Percentiles rank a stretch among this genome's conserved stretches.
phyloP scores from a whole-genome alignment of 306 rosid species.

The Delonix regia region DNA sequence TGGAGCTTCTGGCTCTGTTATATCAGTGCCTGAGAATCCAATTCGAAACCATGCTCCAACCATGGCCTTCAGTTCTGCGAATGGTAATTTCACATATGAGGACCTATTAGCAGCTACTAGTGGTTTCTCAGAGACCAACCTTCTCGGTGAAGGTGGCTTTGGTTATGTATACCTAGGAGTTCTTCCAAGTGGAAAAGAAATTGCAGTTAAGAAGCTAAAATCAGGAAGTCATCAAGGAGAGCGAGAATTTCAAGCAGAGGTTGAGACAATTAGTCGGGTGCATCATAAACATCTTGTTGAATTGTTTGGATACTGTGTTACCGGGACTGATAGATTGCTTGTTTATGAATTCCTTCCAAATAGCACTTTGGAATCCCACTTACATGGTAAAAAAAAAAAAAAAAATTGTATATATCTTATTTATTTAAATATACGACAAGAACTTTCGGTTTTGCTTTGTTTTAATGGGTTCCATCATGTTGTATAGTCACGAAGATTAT shows the following conservation, averaged over 20 bases:
- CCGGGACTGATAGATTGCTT: constrained; percentile 47
- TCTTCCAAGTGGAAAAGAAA: constrained; percentile 52
- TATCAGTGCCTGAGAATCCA: constrained; percentile 20
- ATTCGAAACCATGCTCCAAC: constrained; percentile 31
- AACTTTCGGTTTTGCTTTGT: too few species aligned
- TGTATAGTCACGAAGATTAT: constrained; percentile 20
- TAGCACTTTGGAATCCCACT: constrained; percentile 61
- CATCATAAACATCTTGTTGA: constrained; percentile 67
- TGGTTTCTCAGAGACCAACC: constrained; percentile 52
- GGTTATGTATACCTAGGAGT: constrained; percentile 61
- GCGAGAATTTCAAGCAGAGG: constrained; percentile 60
- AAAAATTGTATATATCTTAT: too few species aligned
- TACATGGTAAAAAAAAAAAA: constrained; percentile 41
- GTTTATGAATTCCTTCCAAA: constrained; percentile 62
- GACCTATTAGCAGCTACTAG: constrained; percentile 51
- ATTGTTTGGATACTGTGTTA: constrained; percentile 53
- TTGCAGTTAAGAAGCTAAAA: constrained; percentile 59
- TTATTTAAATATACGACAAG: too few species aligned
- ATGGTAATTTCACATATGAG: constrained; percentile 47
- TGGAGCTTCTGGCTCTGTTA: constrained; percentile 26
- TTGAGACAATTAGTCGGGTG: constrained; percentile 57
- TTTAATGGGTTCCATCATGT: neutral
- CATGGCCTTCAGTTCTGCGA: constrained; percentile 17
- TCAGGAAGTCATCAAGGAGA: constrained; percentile 57
- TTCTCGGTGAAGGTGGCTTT: constrained; percentile 65